Base-by-base conservation (phyloP, 2,329 filamentous ascomycete genomes). In the Parafenestella ontariensis region DNA sequence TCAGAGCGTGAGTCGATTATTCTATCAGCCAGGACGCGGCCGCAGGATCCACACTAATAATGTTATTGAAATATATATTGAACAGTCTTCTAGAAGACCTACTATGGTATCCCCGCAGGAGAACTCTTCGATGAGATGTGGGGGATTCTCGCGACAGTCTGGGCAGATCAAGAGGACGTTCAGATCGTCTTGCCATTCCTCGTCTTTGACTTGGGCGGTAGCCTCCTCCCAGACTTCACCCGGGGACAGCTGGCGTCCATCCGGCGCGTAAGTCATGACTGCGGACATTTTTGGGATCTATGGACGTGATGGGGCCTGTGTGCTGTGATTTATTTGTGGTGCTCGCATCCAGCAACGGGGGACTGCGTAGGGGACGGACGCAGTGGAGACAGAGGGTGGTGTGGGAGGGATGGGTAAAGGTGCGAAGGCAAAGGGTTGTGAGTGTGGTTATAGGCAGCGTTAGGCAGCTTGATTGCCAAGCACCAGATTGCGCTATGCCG, bases 1-100 rank as follows among this genome's bases (percentile, higher is more conserved):
- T 99, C 95, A 43, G 92, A 96, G 59, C 96, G 90, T 57, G 91
- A 96, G 74, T 99, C 96, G 71, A 99, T 93, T 74, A 95, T 92
- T 63, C 92, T 89, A 70, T 94, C 90, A 56, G 90, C 90, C 26
- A 99, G 85, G 5, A 99, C 95, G 29, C 97, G 83, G 33, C 95
- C 95, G 70, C 95, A 99, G 58, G 89, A 92, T 54, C 24, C 24
- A 9, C 24, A 26, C n/a, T n/a, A n/a, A n/a, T n/a, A n/a, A n/a
- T n/a, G n/a, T n/a, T n/a, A n/a, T n/a, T n/a, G n/a, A n/a, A n/a
- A n/a, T n/a, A n/a, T n/a, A n/a, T n/a, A n/a, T n/a, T n/a, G n/a
- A n/a, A n/a, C n/a, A n/a, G n/a, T n/a, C n/a, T n/a, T n/a, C n/a
- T n/a, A n/a, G n/a, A n/a, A n/a, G n/a, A n/a, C n/a, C n/a, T n/a